Conservation (phyloP, 192 early-diverging fungal genomes). For the Thoreauomyces humboldtii region DNA sequence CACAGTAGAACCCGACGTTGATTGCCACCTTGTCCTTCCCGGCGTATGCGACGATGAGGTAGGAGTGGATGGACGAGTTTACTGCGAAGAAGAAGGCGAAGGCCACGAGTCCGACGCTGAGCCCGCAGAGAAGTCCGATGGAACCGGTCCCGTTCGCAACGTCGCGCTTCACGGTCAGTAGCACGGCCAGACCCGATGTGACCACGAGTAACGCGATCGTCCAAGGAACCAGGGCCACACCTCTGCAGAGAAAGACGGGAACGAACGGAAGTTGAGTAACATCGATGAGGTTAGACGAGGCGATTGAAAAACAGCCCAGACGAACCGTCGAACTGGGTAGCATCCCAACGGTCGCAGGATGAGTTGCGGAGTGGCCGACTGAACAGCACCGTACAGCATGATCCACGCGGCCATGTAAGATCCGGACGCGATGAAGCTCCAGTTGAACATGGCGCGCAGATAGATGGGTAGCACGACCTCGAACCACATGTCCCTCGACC, state of each 20-base stretch:
- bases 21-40: constrained; percentile 37
- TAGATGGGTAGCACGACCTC: constrained; percentile 6
- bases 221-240: constrained; percentile 27
- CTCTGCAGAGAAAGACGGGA: constrained; percentile 4
- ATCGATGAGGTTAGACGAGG: too few species aligned
- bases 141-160: background rate
- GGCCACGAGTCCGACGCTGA: constrained; percentile 12
- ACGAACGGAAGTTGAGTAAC: too few species aligned
- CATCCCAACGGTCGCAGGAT: constrained; percentile 28
- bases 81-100: constrained; percentile 40
- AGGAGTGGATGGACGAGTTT: constrained; percentile 36
- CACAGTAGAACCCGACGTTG: constrained; percentile 41
- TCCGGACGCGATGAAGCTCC: constrained; percentile 38
- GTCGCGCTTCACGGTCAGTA: constrained; percentile 10
- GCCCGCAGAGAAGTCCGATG: background rate
- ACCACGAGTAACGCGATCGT: constrained; percentile 18
- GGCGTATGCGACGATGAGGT: constrained; percentile 38
- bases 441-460: constrained; percentile 15
- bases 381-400: constrained; percentile 44
- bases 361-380: constrained; percentile 37
- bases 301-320: too few species aligned
- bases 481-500: constrained; percentile 32
- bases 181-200: constrained; percentile 11
- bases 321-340: constrained; percentile 22
- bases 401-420: constrained; percentile 44